phyloP scores from a whole-genome alignment of 169 alveolate genomes.

The Cyclospora cayetanensis region DNA sequence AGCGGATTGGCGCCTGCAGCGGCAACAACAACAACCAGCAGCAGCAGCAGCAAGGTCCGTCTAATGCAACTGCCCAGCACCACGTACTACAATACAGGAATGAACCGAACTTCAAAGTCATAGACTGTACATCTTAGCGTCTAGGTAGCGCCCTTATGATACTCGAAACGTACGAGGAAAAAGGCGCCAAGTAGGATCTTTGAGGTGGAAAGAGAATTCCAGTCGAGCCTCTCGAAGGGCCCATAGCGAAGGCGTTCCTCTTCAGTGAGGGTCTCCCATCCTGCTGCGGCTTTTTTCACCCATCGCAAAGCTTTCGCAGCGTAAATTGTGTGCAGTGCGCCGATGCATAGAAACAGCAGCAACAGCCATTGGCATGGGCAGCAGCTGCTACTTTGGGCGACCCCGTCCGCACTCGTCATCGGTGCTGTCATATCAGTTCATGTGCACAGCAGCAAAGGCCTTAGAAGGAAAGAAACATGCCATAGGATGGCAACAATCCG shows the following conservation, averaged over 20 bases:
- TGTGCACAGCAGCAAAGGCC: not conserved
- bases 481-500: not conserved
- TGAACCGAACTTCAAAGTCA: not conserved
- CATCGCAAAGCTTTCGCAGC: constrained; percentile 22
- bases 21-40: constrained; percentile 2
- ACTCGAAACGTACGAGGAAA: not conserved
- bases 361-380: constrained; percentile 24
- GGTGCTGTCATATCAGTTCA: not conserved
- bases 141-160: not conserved
- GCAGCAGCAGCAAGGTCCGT: not conserved
- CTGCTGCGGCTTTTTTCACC: constrained; percentile 5
- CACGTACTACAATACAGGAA: not conserved
- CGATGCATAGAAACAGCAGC: not conserved
- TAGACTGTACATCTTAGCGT: not conserved
- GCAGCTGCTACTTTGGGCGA: not conserved
- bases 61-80: too few species aligned
- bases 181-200: not conserved
- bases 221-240: not conserved
- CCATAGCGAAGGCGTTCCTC: not conserved
- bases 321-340: not conserved
- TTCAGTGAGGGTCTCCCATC: not conserved
- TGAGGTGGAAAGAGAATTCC: not conserved
- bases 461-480: not conserved
- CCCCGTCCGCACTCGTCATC: not conserved
- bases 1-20: not conserved